Conservation (phyloP, 2,329 filamentous ascomycete genomes). For the Venturia effusa region DNA sequence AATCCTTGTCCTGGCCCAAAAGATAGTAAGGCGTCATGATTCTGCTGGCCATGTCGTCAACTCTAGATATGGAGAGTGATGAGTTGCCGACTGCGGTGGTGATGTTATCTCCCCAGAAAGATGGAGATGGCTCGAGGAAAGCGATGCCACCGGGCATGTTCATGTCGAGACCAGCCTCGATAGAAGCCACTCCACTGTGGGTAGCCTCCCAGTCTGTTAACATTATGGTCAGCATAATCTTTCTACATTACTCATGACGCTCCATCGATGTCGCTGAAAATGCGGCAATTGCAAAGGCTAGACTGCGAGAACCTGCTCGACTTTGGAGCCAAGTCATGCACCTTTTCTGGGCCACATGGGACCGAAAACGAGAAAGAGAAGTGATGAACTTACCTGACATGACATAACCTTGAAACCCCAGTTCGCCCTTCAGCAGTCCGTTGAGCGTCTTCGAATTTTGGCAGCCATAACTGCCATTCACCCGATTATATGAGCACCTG, state of each 20-base stretch:
- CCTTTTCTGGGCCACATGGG: too few relatives aligned
- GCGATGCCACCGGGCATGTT: conserved; percentile 42
- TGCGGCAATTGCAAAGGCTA: too few relatives aligned
- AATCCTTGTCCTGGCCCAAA: conserved; percentile 34
- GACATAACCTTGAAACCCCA: conserved; percentile 37
- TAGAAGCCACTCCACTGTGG: conserved; percentile 33
- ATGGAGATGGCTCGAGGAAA: conserved; percentile 23
- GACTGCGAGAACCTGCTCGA: too few relatives aligned
- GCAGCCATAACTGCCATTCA: conserved; percentile 41
- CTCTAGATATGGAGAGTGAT: conserved; percentile 24
- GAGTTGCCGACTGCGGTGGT: conserved; percentile 42
- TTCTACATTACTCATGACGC: too few relatives aligned
- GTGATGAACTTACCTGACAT: conserved; percentile 20
- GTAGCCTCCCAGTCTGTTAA: conserved; percentile 24
- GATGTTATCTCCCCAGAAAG: conserved; percentile 46
- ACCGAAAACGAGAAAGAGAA: too few relatives aligned
- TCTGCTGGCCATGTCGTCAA: conserved; percentile 32
- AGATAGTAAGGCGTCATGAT: conserved; percentile 40
- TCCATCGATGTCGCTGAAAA: too few relatives aligned
- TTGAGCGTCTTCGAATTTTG: conserved; percentile 29
- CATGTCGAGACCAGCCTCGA: conserved; percentile 40
- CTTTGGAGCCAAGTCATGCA: too few relatives aligned
- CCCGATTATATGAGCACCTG: conserved; percentile 26
- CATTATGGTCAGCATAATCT: too few relatives aligned
- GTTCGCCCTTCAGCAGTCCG: conserved; percentile 35